These are phyloP conservation scores for Saccharomycopsis amapae DNA, from an alignment of 805 yeast species.

Conservation along the genomic window DNA sequence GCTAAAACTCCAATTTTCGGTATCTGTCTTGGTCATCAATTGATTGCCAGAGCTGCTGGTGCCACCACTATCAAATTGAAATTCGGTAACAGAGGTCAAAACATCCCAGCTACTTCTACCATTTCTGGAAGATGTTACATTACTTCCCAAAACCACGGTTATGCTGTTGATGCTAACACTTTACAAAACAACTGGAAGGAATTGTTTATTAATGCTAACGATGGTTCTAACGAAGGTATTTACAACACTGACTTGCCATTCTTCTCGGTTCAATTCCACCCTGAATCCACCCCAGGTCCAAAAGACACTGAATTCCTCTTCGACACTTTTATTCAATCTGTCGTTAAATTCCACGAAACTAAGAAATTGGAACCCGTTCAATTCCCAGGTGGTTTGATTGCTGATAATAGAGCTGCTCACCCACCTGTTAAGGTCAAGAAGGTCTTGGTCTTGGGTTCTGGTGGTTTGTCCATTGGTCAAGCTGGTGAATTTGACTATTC, in stretches of 20 bases:
- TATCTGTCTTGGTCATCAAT: conserved; percentile 97
- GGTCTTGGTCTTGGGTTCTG: conserved; percentile 91
- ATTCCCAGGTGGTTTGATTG: conserved; percentile 85
- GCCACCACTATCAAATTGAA: conserved; percentile 87
- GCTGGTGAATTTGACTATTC: conserved; percentile 99
- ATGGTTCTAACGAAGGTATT: conserved; percentile 97
- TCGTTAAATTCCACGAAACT: conserved; percentile 54
- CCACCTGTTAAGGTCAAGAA: conserved; percentile 87
- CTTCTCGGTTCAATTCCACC: conserved; percentile 98
- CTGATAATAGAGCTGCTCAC: conserved; percentile 64
- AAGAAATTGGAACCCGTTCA: conserved; percentile 58
- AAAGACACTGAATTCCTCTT: conserved; percentile 96
- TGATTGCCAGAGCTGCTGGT: conserved; percentile 91
- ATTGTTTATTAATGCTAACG: conserved; percentile 91
- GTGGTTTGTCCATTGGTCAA: conserved; percentile 97
- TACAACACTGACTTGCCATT: conserved; percentile 81
- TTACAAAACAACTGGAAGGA: conserved; percentile 83
- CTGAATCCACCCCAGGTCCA: conserved; percentile 99
- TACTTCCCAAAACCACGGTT: conserved; percentile 98
- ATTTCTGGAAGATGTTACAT: conserved; percentile 95
- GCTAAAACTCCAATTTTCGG: conserved; percentile 90
- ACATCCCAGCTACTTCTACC: conserved; percentile 88
- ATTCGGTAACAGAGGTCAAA: conserved; percentile 99
- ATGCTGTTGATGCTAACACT: conserved; percentile 82
- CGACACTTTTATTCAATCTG: conserved; percentile 84